phyloP scores from a whole-genome alignment of 2,329 filamentous ascomycete genomes.

The Cercospora berteroae region DNA sequence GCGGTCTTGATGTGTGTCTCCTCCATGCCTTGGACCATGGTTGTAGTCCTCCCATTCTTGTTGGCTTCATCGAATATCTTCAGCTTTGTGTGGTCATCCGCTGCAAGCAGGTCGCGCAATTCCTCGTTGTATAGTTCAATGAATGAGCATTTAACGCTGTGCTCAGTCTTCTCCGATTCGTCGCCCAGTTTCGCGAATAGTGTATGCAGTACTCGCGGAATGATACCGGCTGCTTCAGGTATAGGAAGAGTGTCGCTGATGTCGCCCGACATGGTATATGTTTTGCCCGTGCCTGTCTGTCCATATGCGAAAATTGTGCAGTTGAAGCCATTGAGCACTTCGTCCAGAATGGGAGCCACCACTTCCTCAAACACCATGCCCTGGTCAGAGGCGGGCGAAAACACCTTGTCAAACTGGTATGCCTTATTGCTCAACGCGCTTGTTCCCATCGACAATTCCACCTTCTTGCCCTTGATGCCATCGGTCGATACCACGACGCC shows the following conservation, averaged over 20 bases:
- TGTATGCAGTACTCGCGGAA: conserved; percentile 83
- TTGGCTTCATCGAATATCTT: conserved; percentile 94
- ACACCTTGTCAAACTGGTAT: conserved; percentile 96
- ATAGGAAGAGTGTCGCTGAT: conserved; percentile 88
- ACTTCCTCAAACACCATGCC: conserved; percentile 93
- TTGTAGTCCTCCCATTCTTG: conserved; percentile 79
- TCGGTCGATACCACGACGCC: conserved; percentile 86
- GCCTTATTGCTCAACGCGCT: conserved; percentile 93
- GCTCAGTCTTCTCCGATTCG: conserved; percentile 63
- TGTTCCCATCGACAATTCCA: conserved; percentile 88
- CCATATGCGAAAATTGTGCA: conserved; percentile 99
- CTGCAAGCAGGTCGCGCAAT: conserved; percentile 79
- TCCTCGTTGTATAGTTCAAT: conserved; percentile 99
- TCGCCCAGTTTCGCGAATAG: conserved; percentile 83
- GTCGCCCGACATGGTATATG: conserved; percentile 98
- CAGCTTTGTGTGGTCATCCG: conserved; percentile 78
- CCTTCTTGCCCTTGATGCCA: conserved; percentile 77
- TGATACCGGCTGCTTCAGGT: conserved; percentile 90
- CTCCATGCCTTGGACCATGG: conserved; percentile 95
- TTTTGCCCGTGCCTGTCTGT: conserved; percentile 96
- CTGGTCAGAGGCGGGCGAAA: conserved; percentile 91
- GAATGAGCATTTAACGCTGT: conserved; percentile 94
- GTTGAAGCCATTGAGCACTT: conserved; percentile 93
- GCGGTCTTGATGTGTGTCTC: conserved; percentile 89
- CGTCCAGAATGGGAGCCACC: conserved; percentile 85